A percentile compares a stretch with the other conserved stretches of the same genome.
phyloP scores from a whole-genome alignment of 2,329 filamentous ascomycete species.

The Lasiodiplodia citricola region DNA sequence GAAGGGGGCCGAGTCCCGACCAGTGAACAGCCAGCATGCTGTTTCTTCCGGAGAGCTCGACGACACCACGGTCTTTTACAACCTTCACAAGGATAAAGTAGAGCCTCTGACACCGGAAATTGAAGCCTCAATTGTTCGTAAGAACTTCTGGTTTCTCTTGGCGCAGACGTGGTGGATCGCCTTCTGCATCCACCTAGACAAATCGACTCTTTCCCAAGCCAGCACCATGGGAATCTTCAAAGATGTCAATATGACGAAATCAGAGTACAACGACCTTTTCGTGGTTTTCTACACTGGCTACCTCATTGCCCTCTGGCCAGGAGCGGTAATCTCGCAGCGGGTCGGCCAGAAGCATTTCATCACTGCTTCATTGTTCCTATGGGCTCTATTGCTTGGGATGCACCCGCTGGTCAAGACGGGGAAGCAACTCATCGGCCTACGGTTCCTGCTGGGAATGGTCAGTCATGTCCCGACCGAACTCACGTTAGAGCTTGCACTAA shows the following conservation, averaged over 20 bases:
- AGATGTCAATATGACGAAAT: background rate
- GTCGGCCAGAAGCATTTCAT: background rate
- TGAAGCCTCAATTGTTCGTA: background rate
- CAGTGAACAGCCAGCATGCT: background rate
- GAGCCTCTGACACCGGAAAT: background rate
- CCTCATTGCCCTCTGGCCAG: slow-evolving; percentile 1
- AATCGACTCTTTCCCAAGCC: background rate
- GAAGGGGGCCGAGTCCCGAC: background rate
- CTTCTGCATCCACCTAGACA: background rate
- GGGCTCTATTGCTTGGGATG: background rate
- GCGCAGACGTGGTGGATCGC: slow-evolving; percentile 8
- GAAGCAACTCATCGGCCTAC: background rate
- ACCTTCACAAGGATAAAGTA: background rate
- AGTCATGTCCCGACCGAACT: background rate
- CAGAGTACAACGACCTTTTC: background rate
- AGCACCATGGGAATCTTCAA: slow-evolving; percentile 11
- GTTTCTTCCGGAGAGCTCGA: background rate
- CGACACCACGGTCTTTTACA: background rate
- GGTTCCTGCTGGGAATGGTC: background rate
- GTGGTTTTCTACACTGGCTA: background rate
- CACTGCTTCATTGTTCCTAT: background rate
- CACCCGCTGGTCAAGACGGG: background rate
- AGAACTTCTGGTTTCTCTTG: background rate
- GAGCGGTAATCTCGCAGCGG: background rate
- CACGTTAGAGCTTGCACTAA: background rate